These are phyloP conservation scores for Vigna radiata DNA, from an alignment of 306 rosid genomes.

Conservation along the genomic window DNA sequence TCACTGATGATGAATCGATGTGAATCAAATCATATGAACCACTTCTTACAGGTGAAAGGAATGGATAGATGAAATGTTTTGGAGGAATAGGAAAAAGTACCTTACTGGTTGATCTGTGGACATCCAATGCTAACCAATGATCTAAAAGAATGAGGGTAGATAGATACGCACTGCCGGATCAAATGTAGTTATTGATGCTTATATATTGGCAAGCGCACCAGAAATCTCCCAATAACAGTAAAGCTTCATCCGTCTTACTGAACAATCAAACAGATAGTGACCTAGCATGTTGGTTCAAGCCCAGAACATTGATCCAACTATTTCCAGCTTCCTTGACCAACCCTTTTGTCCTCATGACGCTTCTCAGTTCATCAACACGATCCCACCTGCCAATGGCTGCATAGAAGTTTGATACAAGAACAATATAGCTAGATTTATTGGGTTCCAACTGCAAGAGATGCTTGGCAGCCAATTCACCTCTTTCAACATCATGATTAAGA, in stretches of 20 bases:
- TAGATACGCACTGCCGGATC: not conserved
- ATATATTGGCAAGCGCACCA: not conserved
- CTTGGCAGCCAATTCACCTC: constrained; percentile 65
- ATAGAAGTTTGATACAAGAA: constrained; percentile 65
- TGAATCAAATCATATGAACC: not conserved
- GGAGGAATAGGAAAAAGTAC: constrained; percentile 1
- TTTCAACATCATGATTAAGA: constrained; percentile 56
- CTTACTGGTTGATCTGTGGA: not conserved
- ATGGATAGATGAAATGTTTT: not conserved
- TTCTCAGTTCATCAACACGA: constrained; percentile 62
- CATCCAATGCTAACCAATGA: not conserved
- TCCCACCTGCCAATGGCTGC: constrained; percentile 72
- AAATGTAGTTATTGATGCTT: not conserved
- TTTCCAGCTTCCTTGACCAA: constrained; percentile 68
- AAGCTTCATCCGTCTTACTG: not conserved
- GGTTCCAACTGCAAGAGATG: constrained; percentile 64
- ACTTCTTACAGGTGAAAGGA: not conserved
- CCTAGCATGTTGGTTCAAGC: constrained; percentile 38
- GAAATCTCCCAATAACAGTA: constrained; percentile 14
- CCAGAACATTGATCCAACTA: constrained; percentile 53
- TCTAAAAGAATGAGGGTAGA: constrained; percentile 1
- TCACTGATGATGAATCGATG: not conserved
- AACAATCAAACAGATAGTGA: constrained; percentile 40
- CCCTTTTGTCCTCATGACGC: constrained; percentile 57
- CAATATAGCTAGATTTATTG: constrained; percentile 54